phyloP scores from a whole-genome alignment of 2,329 filamentous ascomycete species.

The Dactylellina parvicollis region DNA sequence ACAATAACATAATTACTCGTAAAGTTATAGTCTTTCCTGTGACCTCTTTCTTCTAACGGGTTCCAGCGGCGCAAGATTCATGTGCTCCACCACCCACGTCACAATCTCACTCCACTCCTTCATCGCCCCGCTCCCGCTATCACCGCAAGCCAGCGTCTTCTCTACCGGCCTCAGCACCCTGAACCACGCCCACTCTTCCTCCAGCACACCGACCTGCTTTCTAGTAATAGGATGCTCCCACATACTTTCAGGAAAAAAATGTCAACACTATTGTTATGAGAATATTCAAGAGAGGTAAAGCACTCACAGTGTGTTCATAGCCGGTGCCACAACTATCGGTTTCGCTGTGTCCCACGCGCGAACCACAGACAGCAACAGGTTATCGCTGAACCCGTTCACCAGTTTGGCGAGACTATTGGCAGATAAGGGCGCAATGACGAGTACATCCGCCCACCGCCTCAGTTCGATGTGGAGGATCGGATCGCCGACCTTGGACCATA shows the following conservation, averaged over 20 bases:
- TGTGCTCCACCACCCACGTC: constrained; percentile 67
- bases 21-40: constrained; percentile 1
- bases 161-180: constrained; percentile 77
- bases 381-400: constrained; percentile 78
- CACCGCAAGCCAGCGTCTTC: constrained; percentile 84
- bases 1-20: too few relatives aligned
- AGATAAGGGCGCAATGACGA: constrained; percentile 81
- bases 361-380: constrained; percentile 76
- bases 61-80: constrained; percentile 60
- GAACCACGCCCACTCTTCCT: constrained; percentile 82
- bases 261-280: too few relatives aligned
- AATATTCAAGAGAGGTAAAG: background rate
- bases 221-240: constrained; percentile 84
- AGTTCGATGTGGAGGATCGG: constrained; percentile 91
- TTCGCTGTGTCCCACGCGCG: constrained; percentile 89
- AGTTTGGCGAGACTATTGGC: constrained; percentile 91
- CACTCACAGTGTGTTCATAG: constrained; percentile 87
- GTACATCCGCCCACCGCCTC: constrained; percentile 79
- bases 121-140: constrained; percentile 85
- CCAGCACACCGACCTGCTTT: constrained; percentile 74
- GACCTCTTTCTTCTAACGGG: constrained; percentile 10
- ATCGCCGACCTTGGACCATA: constrained; percentile 60
- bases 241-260: background rate
- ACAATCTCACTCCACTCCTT: constrained; percentile 81
- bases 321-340: constrained; percentile 78